Percentiles rank a stretch among this genome's conserved stretches.
phyloP scores from a whole-genome alignment of 495 filamentous ascomycete species.

The Lasiosphaeria hispida region DNA sequence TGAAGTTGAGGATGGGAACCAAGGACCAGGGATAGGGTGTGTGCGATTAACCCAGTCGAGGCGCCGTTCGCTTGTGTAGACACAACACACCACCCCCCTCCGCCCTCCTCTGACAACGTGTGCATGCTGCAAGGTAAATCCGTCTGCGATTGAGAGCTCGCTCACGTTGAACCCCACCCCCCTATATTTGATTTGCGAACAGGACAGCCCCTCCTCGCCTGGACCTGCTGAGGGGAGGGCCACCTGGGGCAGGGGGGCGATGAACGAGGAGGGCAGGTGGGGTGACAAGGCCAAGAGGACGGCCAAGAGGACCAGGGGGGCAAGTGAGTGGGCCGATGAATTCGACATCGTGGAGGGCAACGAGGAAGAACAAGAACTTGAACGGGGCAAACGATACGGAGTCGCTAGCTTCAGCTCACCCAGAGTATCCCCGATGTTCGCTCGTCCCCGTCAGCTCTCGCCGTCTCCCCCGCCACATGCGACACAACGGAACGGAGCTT shows the following conservation, averaged over 20 bases:
- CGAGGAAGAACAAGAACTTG: neutral
- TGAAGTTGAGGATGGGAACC: slow-evolving; percentile 2
- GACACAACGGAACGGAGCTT: too few species aligned
- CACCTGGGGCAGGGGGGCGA: slow-evolving; percentile 7
- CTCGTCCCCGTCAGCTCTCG: neutral
- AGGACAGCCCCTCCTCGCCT: slow-evolving; percentile 18
- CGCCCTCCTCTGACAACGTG: slow-evolving; percentile 25
- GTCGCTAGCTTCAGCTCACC: neutral
- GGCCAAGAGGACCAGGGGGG: slow-evolving; percentile 7
- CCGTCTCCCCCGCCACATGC: too few species aligned
- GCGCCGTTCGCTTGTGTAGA: neutral
- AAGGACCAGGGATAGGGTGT: neutral
- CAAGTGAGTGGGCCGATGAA: too few species aligned
- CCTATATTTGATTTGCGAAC: slow-evolving; percentile 23
- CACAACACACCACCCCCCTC: neutral
- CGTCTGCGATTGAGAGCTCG: slow-evolving; percentile 14
- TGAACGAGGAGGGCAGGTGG: slow-evolving; percentile 18
- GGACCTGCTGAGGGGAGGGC: slow-evolving; percentile 9
- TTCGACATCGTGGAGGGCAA: too few species aligned
- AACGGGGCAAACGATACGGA: neutral
- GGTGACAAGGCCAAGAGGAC: slow-evolving; percentile 1
- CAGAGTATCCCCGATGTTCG: slow-evolving; percentile 16
- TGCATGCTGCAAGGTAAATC: slow-evolving; percentile 38
- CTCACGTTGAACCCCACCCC: slow-evolving; percentile 15
- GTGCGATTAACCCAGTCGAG: slow-evolving; percentile 10